Percentiles rank a stretch among this genome's conserved stretches.
phyloP scores from a whole-genome alignment of 768 basidiomycete species.

The Psilocybe azurescens region DNA sequence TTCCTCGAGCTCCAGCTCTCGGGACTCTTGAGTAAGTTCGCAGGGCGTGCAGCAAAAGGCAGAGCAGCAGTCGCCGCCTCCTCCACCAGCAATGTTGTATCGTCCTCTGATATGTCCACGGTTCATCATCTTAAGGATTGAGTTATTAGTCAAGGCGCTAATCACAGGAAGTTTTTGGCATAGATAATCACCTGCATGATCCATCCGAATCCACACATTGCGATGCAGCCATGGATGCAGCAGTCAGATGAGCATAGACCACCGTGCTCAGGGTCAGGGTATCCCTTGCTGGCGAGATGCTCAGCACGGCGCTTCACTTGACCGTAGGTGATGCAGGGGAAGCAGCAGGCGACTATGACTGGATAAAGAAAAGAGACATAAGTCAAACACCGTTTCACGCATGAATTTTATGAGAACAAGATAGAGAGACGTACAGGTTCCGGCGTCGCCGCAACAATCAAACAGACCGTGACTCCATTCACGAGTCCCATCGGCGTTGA shows the following conservation, averaged over 20 bases:
- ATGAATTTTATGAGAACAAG: neutral
- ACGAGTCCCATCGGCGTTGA: conserved; percentile 36
- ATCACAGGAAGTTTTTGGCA: too few relatives aligned
- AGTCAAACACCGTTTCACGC: neutral
- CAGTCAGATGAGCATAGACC: conserved; percentile 42
- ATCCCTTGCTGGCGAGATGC: conserved; percentile 39
- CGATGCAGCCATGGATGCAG: conserved; percentile 35
- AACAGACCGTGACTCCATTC: conserved; percentile 41
- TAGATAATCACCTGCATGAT: conserved; percentile 42
- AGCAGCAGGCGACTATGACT: conserved; percentile 44
- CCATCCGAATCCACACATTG: conserved; percentile 39
- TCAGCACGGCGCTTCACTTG: conserved; percentile 45
- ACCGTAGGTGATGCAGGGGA: conserved; percentile 48
- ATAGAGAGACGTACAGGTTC: conserved; percentile 33
- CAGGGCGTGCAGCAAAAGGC: conserved; percentile 54
- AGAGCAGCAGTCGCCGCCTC: conserved; percentile 43
- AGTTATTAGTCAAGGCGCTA: neutral
- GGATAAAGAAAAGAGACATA: neutral
- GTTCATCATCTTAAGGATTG: conserved; percentile 30
- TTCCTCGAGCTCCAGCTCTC: conserved; percentile 43
- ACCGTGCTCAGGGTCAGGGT: conserved; percentile 42
- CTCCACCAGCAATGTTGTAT: conserved; percentile 50
- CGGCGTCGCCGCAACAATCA: conserved; percentile 35
- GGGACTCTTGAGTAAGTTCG: conserved; percentile 53
- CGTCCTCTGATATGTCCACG: conserved; percentile 45